Conservation (phyloP, 768 basidiomycete species). For the Hericium erinaceus region DNA sequence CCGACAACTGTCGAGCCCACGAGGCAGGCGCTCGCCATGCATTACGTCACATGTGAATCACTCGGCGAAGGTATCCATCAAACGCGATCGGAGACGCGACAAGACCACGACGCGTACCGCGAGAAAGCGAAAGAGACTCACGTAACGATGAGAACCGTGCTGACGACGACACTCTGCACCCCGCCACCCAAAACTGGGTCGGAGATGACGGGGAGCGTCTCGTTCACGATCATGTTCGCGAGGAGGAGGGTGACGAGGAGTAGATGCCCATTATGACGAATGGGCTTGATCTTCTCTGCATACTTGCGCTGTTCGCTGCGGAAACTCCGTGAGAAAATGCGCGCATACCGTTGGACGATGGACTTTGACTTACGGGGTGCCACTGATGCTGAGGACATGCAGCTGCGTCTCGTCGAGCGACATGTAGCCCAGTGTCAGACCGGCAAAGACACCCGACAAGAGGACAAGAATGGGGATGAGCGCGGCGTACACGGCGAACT, state of each 20-base stretch:
- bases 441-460: constrained; percentile 81
- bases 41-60: neutral
- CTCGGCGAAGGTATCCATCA: neutral
- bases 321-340: neutral
- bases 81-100: neutral
- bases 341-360: neutral
- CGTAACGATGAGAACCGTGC: constrained; percentile 83
- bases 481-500: constrained; percentile 33
- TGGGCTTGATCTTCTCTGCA: constrained; percentile 79
- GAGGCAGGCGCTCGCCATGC: no score
- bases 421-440: constrained; percentile 89
- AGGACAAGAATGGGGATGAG: constrained; percentile 83
- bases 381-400: constrained; percentile 76
- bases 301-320: constrained; percentile 69
- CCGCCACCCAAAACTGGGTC: constrained; percentile 77
- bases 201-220: constrained; percentile 76
- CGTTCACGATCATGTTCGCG: constrained; percentile 90
- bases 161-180: constrained; percentile 65
- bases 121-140: constrained; percentile 32
- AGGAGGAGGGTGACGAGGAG: constrained; percentile 76
- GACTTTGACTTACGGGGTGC: constrained; percentile 62
- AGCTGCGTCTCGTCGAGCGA: constrained; percentile 89
- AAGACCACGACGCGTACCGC: neutral
- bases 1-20: no score
- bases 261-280: constrained; percentile 76